Percentiles rank a stretch among this genome's conserved stretches.
These are phyloP conservation scores for Somion occarium DNA, from an alignment of 1,284 basidiomycete genomes.

Conservation along the genomic window DNA sequence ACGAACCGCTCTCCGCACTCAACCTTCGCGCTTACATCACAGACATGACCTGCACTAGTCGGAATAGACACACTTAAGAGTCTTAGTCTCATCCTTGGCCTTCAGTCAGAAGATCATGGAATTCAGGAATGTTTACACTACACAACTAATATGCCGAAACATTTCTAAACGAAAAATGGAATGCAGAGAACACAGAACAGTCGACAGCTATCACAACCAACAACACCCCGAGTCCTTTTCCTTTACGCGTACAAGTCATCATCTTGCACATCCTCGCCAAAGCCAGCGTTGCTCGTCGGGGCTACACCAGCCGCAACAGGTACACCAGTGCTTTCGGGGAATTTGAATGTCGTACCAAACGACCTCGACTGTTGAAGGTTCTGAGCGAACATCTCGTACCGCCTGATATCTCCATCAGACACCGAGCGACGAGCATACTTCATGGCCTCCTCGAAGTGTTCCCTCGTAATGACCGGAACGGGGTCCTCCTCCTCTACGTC, in stretches of 20 bases:
- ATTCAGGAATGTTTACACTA: too few relatives aligned
- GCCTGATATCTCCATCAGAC: conserved; percentile 91
- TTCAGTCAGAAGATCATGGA: too few relatives aligned
- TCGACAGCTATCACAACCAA: neutral
- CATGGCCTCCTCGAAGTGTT: conserved; percentile 99
- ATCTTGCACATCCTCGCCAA: conserved; percentile 76
- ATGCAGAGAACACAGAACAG: neutral
- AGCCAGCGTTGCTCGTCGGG: conserved; percentile 70
- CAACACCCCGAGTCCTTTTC: too few relatives aligned
- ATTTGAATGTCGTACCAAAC: conserved; percentile 91
- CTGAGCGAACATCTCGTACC: conserved; percentile 89
- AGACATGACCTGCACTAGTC: too few relatives aligned
- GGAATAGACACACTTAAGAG: too few relatives aligned
- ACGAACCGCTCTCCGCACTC: too few relatives aligned
- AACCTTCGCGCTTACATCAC: too few relatives aligned
- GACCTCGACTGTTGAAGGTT: conserved; percentile 86
- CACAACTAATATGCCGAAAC: neutral
- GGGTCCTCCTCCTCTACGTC: conserved; percentile 84
- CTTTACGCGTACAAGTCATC: conserved; percentile 85
- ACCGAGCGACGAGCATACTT: conserved; percentile 89
- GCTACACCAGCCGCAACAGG: conserved; percentile 37
- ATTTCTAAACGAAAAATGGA: neutral
- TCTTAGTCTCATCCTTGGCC: too few relatives aligned
- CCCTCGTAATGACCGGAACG: conserved; percentile 93
- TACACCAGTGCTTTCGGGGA: conserved; percentile 71